These are phyloP conservation scores for Prunus padus DNA, from an alignment of 306 rosid species.

Conservation along the genomic window DNA sequence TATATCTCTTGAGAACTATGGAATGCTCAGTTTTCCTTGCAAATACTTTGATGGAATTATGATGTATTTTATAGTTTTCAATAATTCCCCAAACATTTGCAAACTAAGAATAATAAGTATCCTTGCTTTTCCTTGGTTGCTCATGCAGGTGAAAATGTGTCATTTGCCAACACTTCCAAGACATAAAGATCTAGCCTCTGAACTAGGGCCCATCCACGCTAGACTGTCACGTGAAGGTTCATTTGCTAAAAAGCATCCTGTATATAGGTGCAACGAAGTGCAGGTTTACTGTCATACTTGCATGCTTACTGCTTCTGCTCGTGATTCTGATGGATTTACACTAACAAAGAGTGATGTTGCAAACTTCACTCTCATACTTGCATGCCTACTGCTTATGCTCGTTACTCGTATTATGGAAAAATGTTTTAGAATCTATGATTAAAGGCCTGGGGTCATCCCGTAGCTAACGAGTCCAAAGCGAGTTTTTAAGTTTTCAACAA, in stretches of 20 bases:
- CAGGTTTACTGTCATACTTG: conserved; percentile 59
- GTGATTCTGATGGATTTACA: not conserved
- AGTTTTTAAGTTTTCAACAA: not conserved
- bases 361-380: not conserved
- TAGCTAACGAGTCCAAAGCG: not conserved
- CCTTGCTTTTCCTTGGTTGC: conserved; percentile 5
- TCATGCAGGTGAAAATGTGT: conserved; percentile 62
- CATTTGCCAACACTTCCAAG: conserved; percentile 73
- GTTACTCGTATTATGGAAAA: not conserved
- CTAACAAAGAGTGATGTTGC: too few relatives aligned
- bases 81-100: not conserved
- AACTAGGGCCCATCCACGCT: conserved; percentile 72
- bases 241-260: conserved; percentile 69
- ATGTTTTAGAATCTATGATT: not conserved
- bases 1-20: not conserved
- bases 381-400: not conserved
- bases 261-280: conserved; percentile 81
- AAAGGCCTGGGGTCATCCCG: not conserved
- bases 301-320: conserved; percentile 15
- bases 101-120: not conserved
- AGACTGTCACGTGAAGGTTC: conserved; percentile 49
- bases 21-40: not conserved
- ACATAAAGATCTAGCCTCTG: conserved; percentile 60
- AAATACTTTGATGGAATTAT: not conserved
- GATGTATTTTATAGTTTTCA: not conserved